A percentile compares a stretch with the other conserved stretches of the same genome.
Conservation (phyloP, 257 asterid species). For the Fraxinus anomala region DNA sequence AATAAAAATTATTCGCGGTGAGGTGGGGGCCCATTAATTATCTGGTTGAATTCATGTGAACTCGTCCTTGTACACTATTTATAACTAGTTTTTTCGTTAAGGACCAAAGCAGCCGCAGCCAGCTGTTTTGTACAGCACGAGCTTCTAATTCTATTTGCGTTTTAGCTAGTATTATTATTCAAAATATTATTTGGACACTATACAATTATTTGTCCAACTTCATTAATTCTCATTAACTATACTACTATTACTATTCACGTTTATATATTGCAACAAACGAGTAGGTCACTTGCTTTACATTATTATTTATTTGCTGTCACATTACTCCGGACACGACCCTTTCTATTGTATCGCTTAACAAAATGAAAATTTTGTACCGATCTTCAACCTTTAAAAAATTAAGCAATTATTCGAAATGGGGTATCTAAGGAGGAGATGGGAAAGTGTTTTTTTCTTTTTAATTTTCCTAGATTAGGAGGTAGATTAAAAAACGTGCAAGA, state of each 20-base stretch:
- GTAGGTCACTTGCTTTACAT: not conserved
- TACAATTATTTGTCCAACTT: not conserved
- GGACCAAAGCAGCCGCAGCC: conserved; percentile 29
- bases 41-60: conserved; percentile 75
- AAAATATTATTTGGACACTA: not conserved
- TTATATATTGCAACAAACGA: not conserved
- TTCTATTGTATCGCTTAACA: not conserved
- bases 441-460: no score
- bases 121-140: conserved; percentile 38
- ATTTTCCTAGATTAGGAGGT: no score
- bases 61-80: conserved; percentile 44
- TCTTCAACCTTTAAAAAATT: no score
- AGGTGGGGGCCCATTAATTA: conserved; percentile 52
- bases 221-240: not conserved
- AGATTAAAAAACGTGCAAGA: not conserved
- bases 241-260: not conserved
- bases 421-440: no score
- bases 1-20: conserved; percentile 27
- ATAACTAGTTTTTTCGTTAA: not conserved
- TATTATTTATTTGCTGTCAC: not conserved
- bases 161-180: conserved; percentile 16
- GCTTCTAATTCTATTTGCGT: conserved; percentile 29
- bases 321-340: not conserved
- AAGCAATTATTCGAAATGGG: no score
- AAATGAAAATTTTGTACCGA: no score